Evolutionary conservation across 2,329 filamentous ascomycete genomes (phyloP), one percentile per base, ranked within the genome.

Genomic region (Amauroascus verrucosus): DNA sequence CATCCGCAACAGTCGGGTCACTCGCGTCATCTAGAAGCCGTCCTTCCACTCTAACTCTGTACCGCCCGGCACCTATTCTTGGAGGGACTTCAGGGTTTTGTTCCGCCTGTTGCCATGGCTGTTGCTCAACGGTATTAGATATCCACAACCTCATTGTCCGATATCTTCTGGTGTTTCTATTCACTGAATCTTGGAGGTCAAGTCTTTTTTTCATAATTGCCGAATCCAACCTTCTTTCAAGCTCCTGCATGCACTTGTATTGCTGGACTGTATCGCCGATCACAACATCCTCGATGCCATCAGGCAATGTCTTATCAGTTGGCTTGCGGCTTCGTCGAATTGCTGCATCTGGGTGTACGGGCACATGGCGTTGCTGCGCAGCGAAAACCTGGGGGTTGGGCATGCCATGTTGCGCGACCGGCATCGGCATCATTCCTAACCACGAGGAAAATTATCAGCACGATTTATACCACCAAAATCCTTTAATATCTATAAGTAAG

Each of bases 181-280:
- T 86, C 51, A 88, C 80, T 41, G 82, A 83, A 66, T 97, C 91
- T 58, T 88, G 81, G 58, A 96, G 84, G 66, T 98, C 93, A 57
- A 98, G 74, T 57, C 90, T 80, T 75, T 98, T 98, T 65, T 91
- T 84, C 68, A 93, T 90, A 78, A 96, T 94, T 16, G 88, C 86
- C 38, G 91, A 87, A 73, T 98, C 93, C 53, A 98, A 76, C 51
- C 84, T 81, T 64, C 88, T 83, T 77, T 98, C 93, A 55, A 94
- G 76, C 60, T 95, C 89, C 65, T 88, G 82, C 65, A 98, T 72
- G 54, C 85, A 82, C 64, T 83, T 84, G 73, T 98, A 98, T 61
- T 88, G 80, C 65, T 84, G 77, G 43, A 85, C 88, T 37, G 85
- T 84, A 67, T 95, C 86, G 58, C 86, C 88, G 59, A 95, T 82